phyloP scores from a whole-genome alignment of 2,329 filamentous ascomycete species.

The Pseudocercospora vitis region DNA sequence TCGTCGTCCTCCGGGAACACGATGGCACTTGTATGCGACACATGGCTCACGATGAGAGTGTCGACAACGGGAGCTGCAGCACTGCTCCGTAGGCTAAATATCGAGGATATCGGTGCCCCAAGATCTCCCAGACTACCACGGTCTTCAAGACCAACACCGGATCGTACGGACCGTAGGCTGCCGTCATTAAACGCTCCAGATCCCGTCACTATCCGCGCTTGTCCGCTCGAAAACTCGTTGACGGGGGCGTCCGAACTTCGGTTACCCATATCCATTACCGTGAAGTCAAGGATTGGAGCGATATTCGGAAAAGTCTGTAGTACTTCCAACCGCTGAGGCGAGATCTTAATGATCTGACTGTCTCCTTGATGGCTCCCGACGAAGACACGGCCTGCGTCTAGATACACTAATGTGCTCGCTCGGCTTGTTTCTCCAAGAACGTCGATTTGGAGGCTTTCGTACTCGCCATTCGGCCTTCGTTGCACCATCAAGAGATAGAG shows the following conservation, averaged over 20 bases:
- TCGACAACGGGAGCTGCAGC: slow-evolving; percentile 66
- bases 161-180: slow-evolving; percentile 83
- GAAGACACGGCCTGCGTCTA: slow-evolving; percentile 72
- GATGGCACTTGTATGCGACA: slow-evolving; percentile 82
- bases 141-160: slow-evolving; percentile 81
- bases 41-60: slow-evolving; percentile 74
- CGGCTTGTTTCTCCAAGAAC: slow-evolving; percentile 69
- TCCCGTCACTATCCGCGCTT: slow-evolving; percentile 88
- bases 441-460: slow-evolving; percentile 70
- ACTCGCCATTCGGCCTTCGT: slow-evolving; percentile 62
- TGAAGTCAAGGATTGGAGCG: slow-evolving; percentile 88
- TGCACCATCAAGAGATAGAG: slow-evolving; percentile 82
- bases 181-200: slow-evolving; percentile 90
- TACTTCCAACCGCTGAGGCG: slow-evolving; percentile 60
- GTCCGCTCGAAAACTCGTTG: slow-evolving; percentile 91
- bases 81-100: slow-evolving; percentile 66
- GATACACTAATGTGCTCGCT: slow-evolving; percentile 75
- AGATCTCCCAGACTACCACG: slow-evolving; percentile 70
- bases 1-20: slow-evolving; percentile 70
- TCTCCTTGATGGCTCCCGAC: slow-evolving; percentile 91
- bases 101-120: slow-evolving; percentile 44
- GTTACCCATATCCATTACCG: slow-evolving; percentile 93
- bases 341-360: slow-evolving; percentile 73
- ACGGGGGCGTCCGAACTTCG: slow-evolving; percentile 74
- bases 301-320: slow-evolving; percentile 81